These are phyloP conservation scores for Rhizopogon rudus DNA, from an alignment of 768 basidiomycete species.

Conservation along the genomic window DNA sequence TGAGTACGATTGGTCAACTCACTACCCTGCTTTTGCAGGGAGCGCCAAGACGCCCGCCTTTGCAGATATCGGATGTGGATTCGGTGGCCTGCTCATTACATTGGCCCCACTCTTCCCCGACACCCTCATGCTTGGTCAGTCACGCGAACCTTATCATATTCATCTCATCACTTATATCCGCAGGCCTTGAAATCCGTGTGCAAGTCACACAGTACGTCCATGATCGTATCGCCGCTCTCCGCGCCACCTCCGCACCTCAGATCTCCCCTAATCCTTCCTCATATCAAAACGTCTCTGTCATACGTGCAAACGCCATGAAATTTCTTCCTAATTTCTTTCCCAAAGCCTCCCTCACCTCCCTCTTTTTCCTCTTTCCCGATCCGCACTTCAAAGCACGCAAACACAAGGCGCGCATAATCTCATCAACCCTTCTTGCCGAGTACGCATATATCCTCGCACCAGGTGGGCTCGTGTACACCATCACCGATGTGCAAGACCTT, in stretches of 20 bases:
- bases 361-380: slow-evolving; percentile 99
- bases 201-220: slow-evolving; percentile 96
- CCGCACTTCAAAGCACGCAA: slow-evolving; percentile 98
- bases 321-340: slow-evolving; percentile 95
- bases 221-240: slow-evolving; percentile 90
- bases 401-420: slow-evolving; percentile 98
- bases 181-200: slow-evolving; percentile 96
- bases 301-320: slow-evolving; percentile 98
- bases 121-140: slow-evolving; percentile 86
- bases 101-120: slow-evolving; percentile 91
- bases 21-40: slow-evolving; percentile 69
- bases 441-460: slow-evolving; percentile 91
- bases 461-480: slow-evolving; percentile 96
- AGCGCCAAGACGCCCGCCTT: slow-evolving; percentile 77
- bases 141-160: not conserved
- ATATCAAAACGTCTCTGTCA: slow-evolving; percentile 87
- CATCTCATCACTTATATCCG: not conserved
- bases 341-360: slow-evolving; percentile 83
- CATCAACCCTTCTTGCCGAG: slow-evolving; percentile 94
- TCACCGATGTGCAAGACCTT: slow-evolving; percentile 93
- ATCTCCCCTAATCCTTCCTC: slow-evolving; percentile 9
- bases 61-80: slow-evolving; percentile 97
- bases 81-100: slow-evolving; percentile 87
- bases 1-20: slow-evolving; percentile 75
- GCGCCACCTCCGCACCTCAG: slow-evolving; percentile 46